A percentile compares a stretch with the other conserved stretches of the same genome.
phyloP scores from a whole-genome alignment of 2,329 filamentous ascomycete species.

The Cadophora luteo-olivacea region DNA sequence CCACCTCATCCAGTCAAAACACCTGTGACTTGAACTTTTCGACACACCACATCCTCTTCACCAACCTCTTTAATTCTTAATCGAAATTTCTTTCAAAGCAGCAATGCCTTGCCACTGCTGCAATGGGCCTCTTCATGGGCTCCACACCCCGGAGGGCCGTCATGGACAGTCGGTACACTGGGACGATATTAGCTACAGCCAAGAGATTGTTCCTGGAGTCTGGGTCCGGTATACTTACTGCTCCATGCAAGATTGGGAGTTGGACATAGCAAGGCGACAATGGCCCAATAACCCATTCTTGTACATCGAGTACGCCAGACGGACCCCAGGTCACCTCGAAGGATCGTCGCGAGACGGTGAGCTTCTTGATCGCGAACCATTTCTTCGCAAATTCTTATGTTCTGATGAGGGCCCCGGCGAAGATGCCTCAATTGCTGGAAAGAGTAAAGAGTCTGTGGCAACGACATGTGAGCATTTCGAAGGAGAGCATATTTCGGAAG shows the following conservation, averaged over 20 bases:
- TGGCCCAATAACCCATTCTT: not conserved
- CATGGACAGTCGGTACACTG: not conserved
- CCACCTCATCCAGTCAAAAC: too few species aligned
- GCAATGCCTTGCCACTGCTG: not conserved
- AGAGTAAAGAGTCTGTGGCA: not conserved
- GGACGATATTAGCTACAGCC: not conserved
- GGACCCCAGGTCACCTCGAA: not conserved
- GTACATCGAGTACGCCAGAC: not conserved
- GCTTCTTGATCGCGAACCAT: not conserved
- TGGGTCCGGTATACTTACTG: not conserved
- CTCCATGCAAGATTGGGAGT: not conserved
- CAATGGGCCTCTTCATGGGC: not conserved
- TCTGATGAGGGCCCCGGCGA: not conserved
- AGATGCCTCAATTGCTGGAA: not conserved
- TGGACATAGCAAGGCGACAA: not conserved
- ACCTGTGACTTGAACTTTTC: not conserved
- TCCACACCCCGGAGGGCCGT: not conserved
- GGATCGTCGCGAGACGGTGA: not conserved
- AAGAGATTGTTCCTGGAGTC: not conserved
- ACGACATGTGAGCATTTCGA: not conserved
- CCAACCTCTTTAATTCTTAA: not conserved
- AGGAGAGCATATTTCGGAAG: not conserved
- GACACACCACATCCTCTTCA: not conserved
- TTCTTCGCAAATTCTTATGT: not conserved
- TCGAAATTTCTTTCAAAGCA: not conserved